phyloP scores from a whole-genome alignment of 768 basidiomycete species.

The Termitomyces sp. region DNA sequence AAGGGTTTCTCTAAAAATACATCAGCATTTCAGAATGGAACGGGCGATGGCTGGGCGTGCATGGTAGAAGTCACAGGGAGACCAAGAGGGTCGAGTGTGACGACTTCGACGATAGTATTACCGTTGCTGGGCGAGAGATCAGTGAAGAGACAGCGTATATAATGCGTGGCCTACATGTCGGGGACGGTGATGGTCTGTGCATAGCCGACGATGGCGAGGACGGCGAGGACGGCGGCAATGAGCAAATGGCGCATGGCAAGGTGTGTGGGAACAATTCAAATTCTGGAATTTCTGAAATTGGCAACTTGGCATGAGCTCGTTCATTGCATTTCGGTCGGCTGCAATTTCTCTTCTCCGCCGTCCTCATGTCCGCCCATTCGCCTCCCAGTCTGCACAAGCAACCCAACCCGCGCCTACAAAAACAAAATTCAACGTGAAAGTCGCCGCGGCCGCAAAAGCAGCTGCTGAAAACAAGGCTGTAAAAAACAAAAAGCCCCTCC shows the following conservation, averaged over 20 bases:
- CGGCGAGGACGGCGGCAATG: constrained; percentile 14
- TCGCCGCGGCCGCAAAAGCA: background rate
- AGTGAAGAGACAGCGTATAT: background rate
- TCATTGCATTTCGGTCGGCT: constrained; percentile 27
- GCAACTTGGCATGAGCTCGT: constrained; percentile 22
- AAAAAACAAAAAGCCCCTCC: constrained; percentile 8
- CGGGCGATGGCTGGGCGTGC: constrained; percentile 1
- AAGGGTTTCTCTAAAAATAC: constrained; percentile 20
- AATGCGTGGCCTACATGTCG: constrained; percentile 39
- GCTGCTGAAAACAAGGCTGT: background rate
- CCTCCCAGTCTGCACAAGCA: background rate
- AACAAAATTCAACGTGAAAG: background rate
- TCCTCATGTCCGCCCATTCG: background rate
- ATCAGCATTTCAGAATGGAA: background rate
- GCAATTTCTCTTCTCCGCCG: constrained; percentile 16
- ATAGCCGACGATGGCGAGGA: constrained; percentile 19
- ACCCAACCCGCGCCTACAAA: background rate
- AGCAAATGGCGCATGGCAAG: constrained; percentile 15
- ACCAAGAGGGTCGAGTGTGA: constrained; percentile 10
- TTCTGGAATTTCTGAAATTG: background rate
- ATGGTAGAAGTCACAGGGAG: constrained; percentile 12
- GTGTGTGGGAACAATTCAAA: constrained; percentile 4
- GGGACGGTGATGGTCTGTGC: constrained; percentile 46
- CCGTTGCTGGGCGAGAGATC: constrained; percentile 33
- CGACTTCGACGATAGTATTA: constrained; percentile 45